A percentile compares a stretch with the other conserved stretches of the same genome.
Evolutionary conservation across 2,329 filamentous ascomycete genomes (phyloP).

Genomic region (Akanthomyces lecanii): DNA sequence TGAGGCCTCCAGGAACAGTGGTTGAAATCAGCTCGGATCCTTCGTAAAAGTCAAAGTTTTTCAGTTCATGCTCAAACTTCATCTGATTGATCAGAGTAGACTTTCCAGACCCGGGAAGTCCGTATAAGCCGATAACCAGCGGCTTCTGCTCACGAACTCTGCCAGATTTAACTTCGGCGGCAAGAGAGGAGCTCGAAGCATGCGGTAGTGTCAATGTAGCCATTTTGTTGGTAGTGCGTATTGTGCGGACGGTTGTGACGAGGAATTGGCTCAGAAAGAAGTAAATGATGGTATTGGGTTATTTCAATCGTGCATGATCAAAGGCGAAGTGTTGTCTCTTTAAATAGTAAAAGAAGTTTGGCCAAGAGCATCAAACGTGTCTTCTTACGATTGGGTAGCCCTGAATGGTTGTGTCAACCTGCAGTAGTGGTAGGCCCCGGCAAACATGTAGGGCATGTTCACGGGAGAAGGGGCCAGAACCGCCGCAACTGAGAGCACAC

Average conservation of each 20-base stretch:
- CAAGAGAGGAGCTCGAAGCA: background rate
- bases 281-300: background rate
- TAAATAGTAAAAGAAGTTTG: background rate
- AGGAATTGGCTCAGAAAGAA: background rate
- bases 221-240: background rate
- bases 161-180: background rate
- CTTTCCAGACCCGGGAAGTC: slow-evolving; percentile 52
- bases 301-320: too few relatives aligned
- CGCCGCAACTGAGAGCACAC: slow-evolving; percentile 27
- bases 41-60: slow-evolving; percentile 45
- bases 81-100: slow-evolving; percentile 41
- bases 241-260: background rate
- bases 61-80: slow-evolving; percentile 24
- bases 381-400: background rate
- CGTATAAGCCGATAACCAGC: slow-evolving; percentile 50
- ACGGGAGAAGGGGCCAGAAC: slow-evolving; percentile 33
- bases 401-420: background rate
- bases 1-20: slow-evolving; percentile 43
- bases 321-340: background rate
- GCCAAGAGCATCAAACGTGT: background rate
- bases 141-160: slow-evolving; percentile 27
- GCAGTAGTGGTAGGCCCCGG: slow-evolving; percentile 1
- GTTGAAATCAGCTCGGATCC: slow-evolving; percentile 45
- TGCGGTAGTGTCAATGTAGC: background rate
- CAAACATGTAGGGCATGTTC: background rate